Base-by-base conservation (phyloP, 768 basidiomycete species). In the Boletus rex-veris region DNA sequence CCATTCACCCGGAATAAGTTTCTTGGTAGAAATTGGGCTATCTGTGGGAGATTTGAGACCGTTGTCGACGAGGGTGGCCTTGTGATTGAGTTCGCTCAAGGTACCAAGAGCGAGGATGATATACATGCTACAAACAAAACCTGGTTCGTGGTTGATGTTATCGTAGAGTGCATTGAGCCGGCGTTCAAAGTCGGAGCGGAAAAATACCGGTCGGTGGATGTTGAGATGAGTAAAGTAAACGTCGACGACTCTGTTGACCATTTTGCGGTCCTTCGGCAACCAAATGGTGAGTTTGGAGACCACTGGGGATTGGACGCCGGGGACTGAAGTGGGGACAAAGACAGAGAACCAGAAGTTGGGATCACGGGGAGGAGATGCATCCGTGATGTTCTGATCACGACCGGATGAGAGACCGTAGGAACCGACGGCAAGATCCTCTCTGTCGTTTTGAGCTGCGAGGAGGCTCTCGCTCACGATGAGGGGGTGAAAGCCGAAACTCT, bases 201-300 rank as follows among this genome's bases (percentile, higher is more conserved):
- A 69, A 65, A 85, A 90, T 47, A 92, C 86, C 0, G 90, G 91
- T 2, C 91, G 82, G 64, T 92, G 90, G 58, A 80, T 66, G 58
- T 92, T 91, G 67, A 93, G 88, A 47, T 83, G 83, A 3, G 72
- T 64, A 68, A 93, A 93, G 68, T 92, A 93, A 46, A 82, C 78
- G 14, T 86, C 78, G 53, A 87, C 76, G 58, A 92, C 81, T 47
- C 73, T 71, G 42, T 76, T 70, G 14, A 84, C 81, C 75, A 85
- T 83, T 7, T 75, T 74, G 48, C 86, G 84, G 66, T 92, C 87
- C 65, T 86, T 87, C 24, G 91, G 91, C 16, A 93, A 73, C 83
- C 84, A 90, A 37, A 86, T 72, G 11, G 74, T 64, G 35, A 76
- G 57, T 55, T 66, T 53, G 64, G 74, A 50, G 50, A 64, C 43